Percentiles rank a stretch among this genome's conserved stretches.
Evolutionary conservation across 2,329 filamentous ascomycete genomes (phyloP).

Genomic region (Hawksworthiomyces lignivorus): DNA sequence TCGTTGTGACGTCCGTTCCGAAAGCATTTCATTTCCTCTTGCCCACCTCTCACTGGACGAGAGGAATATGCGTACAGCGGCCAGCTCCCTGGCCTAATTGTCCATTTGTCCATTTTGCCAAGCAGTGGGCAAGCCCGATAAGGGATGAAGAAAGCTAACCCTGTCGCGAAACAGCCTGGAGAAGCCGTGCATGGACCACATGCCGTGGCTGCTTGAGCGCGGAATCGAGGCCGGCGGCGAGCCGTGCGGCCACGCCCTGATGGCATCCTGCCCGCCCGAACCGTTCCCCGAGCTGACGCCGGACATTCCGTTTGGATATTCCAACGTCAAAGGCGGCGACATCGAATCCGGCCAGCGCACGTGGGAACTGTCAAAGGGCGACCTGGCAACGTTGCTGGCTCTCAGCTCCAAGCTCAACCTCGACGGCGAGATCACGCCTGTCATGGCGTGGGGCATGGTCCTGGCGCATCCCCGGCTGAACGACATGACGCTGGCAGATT

Average conservation of each 20-base stretch:
- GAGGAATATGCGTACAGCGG: neutral
- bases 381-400: slow-evolving; percentile 74
- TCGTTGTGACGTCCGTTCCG: too few relatives aligned
- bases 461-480: slow-evolving; percentile 61
- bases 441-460: slow-evolving; percentile 89
- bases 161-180: slow-evolving; percentile 74
- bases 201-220: slow-evolving; percentile 67
- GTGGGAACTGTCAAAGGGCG: slow-evolving; percentile 64
- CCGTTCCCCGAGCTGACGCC: slow-evolving; percentile 41
- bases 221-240: slow-evolving; percentile 53
- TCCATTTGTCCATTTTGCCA: too few relatives aligned
- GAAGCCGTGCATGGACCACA: slow-evolving; percentile 86
- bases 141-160: too few relatives aligned
- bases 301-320: slow-evolving; percentile 46
- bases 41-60: neutral
- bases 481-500: slow-evolving; percentile 60
- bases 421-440: slow-evolving; percentile 85
- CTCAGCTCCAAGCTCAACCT: slow-evolving; percentile 75
- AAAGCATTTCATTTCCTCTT: neutral
- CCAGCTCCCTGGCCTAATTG: neutral
- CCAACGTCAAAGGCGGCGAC: slow-evolving; percentile 23
- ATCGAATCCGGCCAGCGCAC: slow-evolving; percentile 57
- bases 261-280: slow-evolving; percentile 82
- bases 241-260: slow-evolving; percentile 81
- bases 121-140: too few relatives aligned